These are phyloP conservation scores for Lenzites betulinus DNA, from an alignment of 768 basidiomycete species.

Conservation along the genomic window DNA sequence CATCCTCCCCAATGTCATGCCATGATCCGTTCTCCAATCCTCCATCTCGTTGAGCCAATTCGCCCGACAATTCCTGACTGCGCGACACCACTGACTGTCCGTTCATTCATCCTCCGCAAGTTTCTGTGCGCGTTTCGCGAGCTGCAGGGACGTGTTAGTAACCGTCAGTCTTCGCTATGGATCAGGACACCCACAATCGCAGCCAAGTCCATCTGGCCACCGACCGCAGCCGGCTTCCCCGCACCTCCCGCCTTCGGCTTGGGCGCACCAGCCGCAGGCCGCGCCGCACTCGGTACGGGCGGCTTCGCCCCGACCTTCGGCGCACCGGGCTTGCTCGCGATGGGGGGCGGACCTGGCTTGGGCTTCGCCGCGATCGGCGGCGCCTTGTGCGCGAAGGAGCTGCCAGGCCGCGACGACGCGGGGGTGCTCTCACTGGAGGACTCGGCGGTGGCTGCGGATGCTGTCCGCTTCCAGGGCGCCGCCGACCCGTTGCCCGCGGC, in stretches of 20 bases:
- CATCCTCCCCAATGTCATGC: conserved; percentile 17
- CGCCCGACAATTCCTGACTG: background rate
- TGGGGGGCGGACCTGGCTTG: conserved; percentile 59
- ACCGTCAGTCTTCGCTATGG: background rate
- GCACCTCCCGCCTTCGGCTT: conserved; percentile 44
- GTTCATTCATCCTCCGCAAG: conserved; percentile 47
- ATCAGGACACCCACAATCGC: conserved; percentile 62
- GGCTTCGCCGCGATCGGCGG: conserved; percentile 67
- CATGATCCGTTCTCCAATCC: conserved; percentile 9
- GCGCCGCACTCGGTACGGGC: conserved; percentile 57
- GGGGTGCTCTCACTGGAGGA: conserved; percentile 42
- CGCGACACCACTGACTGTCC: background rate
- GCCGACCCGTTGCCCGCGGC: conserved; percentile 64
- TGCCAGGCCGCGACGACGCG: conserved; percentile 52
- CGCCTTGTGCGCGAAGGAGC: conserved; percentile 48
- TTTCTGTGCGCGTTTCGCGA: conserved; percentile 77
- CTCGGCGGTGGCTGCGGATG: conserved; percentile 20
- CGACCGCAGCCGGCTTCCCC: conserved; percentile 44
- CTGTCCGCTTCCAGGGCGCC: conserved; percentile 71
- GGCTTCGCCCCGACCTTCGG: conserved; percentile 60
- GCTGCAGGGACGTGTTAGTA: conserved; percentile 39
- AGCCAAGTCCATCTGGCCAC: conserved; percentile 78
- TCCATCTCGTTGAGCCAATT: background rate
- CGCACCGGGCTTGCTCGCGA: conserved; percentile 53
- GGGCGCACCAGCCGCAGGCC: conserved; percentile 45